A percentile compares a stretch with the other conserved stretches of the same genome.
These are phyloP conservation scores for Bretschneidera sinensis DNA, from an alignment of 345 rosid genomes.

Conservation along the genomic window DNA sequence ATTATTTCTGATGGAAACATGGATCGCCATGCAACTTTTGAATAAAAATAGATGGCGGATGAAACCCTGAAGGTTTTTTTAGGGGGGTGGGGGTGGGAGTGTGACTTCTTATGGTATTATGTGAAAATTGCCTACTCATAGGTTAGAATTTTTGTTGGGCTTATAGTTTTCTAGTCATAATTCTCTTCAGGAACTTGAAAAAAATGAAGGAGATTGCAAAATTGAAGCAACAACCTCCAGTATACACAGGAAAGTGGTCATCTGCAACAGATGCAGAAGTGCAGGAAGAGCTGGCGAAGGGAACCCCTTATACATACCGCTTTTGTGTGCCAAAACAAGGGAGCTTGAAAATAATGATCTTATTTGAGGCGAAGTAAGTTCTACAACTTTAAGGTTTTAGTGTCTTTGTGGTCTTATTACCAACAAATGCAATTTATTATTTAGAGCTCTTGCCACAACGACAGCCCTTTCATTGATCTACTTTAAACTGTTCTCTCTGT, in stretches of 20 bases:
- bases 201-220: constrained; percentile 84
- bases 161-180: constrained; percentile 1
- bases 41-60: background rate
- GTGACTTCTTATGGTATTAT: no score
- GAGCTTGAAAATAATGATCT: constrained; percentile 69
- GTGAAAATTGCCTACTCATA: no score
- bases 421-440: constrained; percentile 4
- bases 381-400: constrained; percentile 3
- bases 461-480: no score
- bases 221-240: constrained; percentile 72
- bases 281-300: constrained; percentile 72
- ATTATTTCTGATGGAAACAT: no score
- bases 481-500: background rate
- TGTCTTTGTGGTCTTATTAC: background rate
- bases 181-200: constrained; percentile 71
- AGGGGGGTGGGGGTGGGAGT: no score
- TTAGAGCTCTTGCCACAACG: background rate
- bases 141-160: background rate
- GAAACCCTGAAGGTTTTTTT: constrained; percentile 1
- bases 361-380: constrained; percentile 82
- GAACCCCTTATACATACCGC: constrained; percentile 74
- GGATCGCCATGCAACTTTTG: no score
- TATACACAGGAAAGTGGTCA: constrained; percentile 86
- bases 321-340: constrained; percentile 84
- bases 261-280: constrained; percentile 59